Base-by-base conservation (phyloP, 2,329 filamentous ascomycete species). In the Aspergillus tamarii region DNA sequence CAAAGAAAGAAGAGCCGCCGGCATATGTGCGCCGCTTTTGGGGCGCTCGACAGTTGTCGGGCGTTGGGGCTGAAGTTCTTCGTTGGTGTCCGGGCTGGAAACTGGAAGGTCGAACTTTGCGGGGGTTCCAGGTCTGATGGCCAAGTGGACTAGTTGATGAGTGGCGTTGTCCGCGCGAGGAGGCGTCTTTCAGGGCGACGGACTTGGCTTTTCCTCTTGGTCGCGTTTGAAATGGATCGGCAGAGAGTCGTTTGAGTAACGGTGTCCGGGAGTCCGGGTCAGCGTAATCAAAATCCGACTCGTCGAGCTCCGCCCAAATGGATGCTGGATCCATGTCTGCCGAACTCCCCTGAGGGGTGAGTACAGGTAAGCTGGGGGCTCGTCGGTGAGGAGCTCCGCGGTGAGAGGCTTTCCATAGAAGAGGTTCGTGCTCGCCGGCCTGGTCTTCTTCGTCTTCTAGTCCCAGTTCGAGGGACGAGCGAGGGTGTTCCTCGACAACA, bases 291-390 rank as follows among this genome's bases (percentile, higher is more conserved):
- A 74, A 72, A 26, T 87, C 85, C 46, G 90, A 88, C 70, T 96
- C 93, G 73, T 95, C 90, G 16, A 97, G 84, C 75, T 96, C 93
- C 61, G 89, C 91, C 93, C 93, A 96, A 36, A 96, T 95, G 70
- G 95, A 91, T 41, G 88, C 88, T 1, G 87, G 87, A 74, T 95
- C 91, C 62, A 83, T 86, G 87, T 59, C 87, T 74, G 76, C 83
- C 21, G 83, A 84, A 68, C 82, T 83, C 71, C 82, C 83, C 62
- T 81, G 82, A 57, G 70, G 69, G 26, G 71, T 63, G 54, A 72
- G 66, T 21, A 72, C 66, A 61, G 75, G 73, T 52, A 74, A 67
- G 67, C 72, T 78, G 43, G 76, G 76, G 21, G 76, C 73, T 63
- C 77, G 74, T 52, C 75, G 71, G 64, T 78, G 73, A 26, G 71